phyloP scores from a whole-genome alignment of 2,329 filamentous ascomycete species.

The Pseudogymnoascus sp. region DNA sequence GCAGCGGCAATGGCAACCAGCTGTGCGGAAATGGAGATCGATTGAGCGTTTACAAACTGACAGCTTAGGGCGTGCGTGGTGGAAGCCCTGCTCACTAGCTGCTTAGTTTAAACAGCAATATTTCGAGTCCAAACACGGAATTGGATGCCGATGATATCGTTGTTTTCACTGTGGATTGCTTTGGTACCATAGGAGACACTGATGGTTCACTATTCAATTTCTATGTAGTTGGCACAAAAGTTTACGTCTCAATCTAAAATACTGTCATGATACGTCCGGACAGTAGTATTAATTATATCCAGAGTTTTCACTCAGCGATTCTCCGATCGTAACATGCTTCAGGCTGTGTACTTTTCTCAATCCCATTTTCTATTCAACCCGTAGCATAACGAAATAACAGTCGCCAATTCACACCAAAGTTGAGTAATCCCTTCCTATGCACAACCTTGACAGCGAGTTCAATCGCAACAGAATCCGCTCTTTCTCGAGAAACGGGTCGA shows the following conservation, averaged over 20 bases:
- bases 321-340: not conserved
- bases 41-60: slow-evolving; percentile 19
- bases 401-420: not conserved
- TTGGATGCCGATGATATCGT: not conserved
- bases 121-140: not conserved
- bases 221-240: not conserved
- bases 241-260: not conserved
- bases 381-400: not conserved
- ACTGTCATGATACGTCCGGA: not conserved
- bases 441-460: too few relatives aligned
- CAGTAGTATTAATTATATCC: not conserved
- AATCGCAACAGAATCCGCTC: too few relatives aligned
- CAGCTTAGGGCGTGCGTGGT: not conserved
- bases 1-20: slow-evolving; percentile 25
- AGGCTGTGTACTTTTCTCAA: too few relatives aligned
- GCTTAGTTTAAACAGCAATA: not conserved
- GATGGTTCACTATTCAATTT: not conserved
- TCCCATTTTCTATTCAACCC: too few relatives aligned
- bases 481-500: too few relatives aligned
- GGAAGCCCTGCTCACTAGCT: not conserved
- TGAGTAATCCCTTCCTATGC: not conserved
- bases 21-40: slow-evolving; percentile 28
- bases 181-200: not conserved
- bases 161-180: not conserved
- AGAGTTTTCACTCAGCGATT: not conserved